Percentiles rank a stretch among this genome's conserved stretches.
phyloP scores from a whole-genome alignment of 2,329 filamentous ascomycete genomes.

The Colletotrichum musae region DNA sequence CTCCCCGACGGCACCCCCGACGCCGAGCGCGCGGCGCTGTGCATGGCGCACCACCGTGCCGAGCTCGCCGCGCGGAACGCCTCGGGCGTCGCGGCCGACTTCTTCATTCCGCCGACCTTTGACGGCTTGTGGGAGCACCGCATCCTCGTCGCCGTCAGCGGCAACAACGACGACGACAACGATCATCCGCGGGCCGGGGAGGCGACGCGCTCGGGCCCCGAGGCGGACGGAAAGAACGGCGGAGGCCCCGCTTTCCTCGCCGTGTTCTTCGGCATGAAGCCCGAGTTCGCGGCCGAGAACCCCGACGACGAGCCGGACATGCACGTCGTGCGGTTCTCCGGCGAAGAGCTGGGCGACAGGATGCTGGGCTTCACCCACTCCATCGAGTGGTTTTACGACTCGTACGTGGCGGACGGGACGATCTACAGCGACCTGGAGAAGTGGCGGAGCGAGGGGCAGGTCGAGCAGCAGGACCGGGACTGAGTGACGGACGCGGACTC shows the following conservation, averaged over 20 bases:
- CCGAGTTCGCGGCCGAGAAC: not conserved
- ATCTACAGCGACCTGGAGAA: constrained; percentile 10
- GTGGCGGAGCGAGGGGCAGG: not conserved
- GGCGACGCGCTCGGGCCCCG: not conserved
- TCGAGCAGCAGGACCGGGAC: not conserved
- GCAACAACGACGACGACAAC: not conserved
- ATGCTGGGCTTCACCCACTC: not conserved
- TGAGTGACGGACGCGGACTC: not conserved
- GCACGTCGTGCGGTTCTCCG: not conserved
- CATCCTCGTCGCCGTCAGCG: not conserved
- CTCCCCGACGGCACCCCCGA: constrained; percentile 1
- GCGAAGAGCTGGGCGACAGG: not conserved
- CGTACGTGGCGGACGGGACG: not conserved
- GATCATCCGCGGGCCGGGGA: not conserved
- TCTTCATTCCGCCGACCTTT: constrained; percentile 12
- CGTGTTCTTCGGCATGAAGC: not conserved
- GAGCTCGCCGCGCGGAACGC: constrained; percentile 14
- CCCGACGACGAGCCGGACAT: not conserved
- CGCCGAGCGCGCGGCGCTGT: constrained; percentile 1
- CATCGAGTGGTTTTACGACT: constrained; percentile 15
- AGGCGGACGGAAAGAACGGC: not conserved
- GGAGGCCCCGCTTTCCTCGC: constrained; percentile 1
- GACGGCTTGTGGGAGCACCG: not conserved
- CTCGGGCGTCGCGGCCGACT: not conserved
- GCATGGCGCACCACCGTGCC: constrained; percentile 6